phyloP scores from a whole-genome alignment of 2,329 filamentous ascomycete genomes.

The Arthrobotrys sphaeroides region DNA sequence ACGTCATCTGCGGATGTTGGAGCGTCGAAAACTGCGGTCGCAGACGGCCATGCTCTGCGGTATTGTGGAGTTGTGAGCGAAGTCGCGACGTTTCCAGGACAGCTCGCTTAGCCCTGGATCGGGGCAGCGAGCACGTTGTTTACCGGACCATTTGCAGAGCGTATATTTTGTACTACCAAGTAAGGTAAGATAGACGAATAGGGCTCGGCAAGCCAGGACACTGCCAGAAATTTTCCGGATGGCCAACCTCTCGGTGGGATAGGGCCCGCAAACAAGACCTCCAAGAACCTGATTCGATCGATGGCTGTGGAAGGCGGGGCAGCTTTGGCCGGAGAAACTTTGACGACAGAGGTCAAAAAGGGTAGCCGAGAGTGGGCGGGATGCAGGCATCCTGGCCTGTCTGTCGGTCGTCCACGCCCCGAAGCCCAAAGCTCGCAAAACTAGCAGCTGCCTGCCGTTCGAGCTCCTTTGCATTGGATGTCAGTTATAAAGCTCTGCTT shows the following conservation, averaged over 20 bases:
- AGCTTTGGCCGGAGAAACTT: constrained; percentile 43
- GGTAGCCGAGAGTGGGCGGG: constrained; percentile 26
- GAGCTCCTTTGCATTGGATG: not conserved
- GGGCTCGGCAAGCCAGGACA: not conserved
- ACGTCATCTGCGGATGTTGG: not conserved
- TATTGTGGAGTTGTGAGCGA: constrained; percentile 12
- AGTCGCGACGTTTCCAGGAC: constrained; percentile 27
- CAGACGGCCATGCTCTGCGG: constrained; percentile 14
- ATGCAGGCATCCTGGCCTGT: constrained; percentile 39
- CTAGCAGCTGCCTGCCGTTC: constrained; percentile 6
- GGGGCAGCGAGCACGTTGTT: not conserved
- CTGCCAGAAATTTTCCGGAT: not conserved
- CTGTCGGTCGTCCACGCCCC: constrained; percentile 49
- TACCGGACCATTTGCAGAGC: not conserved
- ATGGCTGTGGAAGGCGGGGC: constrained; percentile 18
- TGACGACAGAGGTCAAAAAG: constrained; percentile 18
- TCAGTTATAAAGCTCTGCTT: constrained; percentile 40
- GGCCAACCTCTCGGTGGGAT: constrained; percentile 30
- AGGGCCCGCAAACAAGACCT: constrained; percentile 24
- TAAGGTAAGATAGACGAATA: not conserved
- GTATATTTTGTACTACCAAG: too few species aligned
- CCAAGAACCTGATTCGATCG: constrained; percentile 15
- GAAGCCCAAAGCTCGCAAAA: constrained; percentile 11
- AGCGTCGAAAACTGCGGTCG: constrained; percentile 14
- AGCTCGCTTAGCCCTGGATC: constrained; percentile 30